Evolutionary conservation across 2,329 filamentous ascomycete genomes (phyloP).

Genomic region (Paecilomyces formosus): DNA sequence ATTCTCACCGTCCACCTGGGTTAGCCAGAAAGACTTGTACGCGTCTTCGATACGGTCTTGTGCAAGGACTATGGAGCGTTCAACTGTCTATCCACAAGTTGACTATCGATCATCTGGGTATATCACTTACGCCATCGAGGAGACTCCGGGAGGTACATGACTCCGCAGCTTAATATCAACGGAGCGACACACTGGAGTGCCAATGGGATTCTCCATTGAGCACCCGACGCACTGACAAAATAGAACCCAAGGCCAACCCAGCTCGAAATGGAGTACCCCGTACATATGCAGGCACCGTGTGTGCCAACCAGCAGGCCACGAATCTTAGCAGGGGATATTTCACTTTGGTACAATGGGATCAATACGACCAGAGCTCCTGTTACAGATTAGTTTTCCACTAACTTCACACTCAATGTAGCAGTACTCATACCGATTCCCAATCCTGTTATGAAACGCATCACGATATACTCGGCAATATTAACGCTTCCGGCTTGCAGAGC

Average conservation of each 20-base stretch:
- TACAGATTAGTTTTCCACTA: not conserved
- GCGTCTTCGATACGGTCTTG: slow-evolving; percentile 13
- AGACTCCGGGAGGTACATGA: slow-evolving; percentile 11
- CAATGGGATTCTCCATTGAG: slow-evolving; percentile 17
- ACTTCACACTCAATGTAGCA: not conserved
- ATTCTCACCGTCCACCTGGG: slow-evolving; percentile 1
- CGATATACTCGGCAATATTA: slow-evolving; percentile 5
- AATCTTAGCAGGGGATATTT: slow-evolving; percentile 18
- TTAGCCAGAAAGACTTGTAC: slow-evolving; percentile 1
- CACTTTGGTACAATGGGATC: slow-evolving; percentile 15
- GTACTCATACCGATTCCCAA: slow-evolving; percentile 2
- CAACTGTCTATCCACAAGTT: not conserved
- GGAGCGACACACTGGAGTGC: slow-evolving; percentile 12
- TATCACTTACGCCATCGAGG: slow-evolving; percentile 14
- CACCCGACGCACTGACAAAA: slow-evolving; percentile 11
- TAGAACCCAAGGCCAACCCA: slow-evolving; percentile 19
- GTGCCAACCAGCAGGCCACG: slow-evolving; percentile 17
- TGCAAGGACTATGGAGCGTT: slow-evolving; percentile 9
- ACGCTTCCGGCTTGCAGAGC: slow-evolving; percentile 7
- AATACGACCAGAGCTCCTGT: slow-evolving; percentile 5
- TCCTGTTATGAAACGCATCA: slow-evolving; percentile 4
- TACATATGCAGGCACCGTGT: slow-evolving; percentile 18
- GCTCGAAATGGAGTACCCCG: slow-evolving; percentile 15
- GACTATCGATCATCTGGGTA: slow-evolving; percentile 4
- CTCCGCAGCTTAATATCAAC: slow-evolving; percentile 7